Base-by-base conservation (phyloP, 2,329 filamentous ascomycete species). In the Microthyrium microscopicum region DNA sequence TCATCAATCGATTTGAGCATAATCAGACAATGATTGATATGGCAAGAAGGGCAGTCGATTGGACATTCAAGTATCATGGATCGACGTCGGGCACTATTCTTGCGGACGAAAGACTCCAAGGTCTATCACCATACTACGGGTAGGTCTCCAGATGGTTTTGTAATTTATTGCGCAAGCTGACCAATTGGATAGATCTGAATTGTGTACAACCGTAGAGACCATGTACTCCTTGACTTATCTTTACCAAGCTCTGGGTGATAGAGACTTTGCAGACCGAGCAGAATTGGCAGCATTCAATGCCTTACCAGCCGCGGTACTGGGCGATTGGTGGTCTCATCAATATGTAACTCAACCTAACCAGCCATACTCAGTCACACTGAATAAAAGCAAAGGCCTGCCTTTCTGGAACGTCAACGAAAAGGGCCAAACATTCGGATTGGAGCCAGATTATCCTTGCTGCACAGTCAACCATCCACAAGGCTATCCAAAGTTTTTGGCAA, bases 401-500 rank as follows among this genome's bases (percentile, higher is more conserved):
- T 70, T 66, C 45, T 68, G 51, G 35, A 66, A 67, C 34, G 58
- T 62, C 17, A 57, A 61, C 31, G 48, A 45, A 4, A 45, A 47
- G 19, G 58, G 58, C 2, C 56, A 62, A 25, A 62, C 60, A 0
- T 70, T 63, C 42, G 66, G 64, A 2, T 49, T 69, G 11, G 64
- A 68, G 36, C 62, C 62, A 2, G 56, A 65, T 21, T 68, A 58
- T 31, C 61, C 62, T 2, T 72, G 67, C 47, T 72, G 68, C 41
- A 68, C 66, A 1, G 68, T 72, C 38, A 72, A 72, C 37, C 64
- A 70, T 40, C 61, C 59, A 1, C 66, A 70, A 42, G 68, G 62
- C 6, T 68, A 62, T 39, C 66, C 68, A 0, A 71, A 71, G 40
- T 70, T 66, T 36, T 44, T 66, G 1, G 56, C 62, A 7, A 53